Evolutionary conservation across 768 basidiomycete species (phyloP).

Genomic region (Boletus vinaceobasis): DNA sequence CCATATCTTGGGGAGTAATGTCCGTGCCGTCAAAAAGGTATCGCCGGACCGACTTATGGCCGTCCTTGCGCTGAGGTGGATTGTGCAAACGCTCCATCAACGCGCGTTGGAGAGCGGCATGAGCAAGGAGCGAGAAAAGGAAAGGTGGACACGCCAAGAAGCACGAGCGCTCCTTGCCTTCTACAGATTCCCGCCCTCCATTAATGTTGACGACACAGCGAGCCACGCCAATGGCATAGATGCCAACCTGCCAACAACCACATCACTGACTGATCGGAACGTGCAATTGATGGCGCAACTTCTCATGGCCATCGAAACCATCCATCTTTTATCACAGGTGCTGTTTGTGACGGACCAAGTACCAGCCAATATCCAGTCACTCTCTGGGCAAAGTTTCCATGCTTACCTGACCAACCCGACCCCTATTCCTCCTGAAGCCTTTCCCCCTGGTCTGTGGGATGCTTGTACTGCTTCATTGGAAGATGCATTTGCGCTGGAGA

Average conservation of each 20-base stretch:
- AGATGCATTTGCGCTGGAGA: slow-evolving; percentile 48
- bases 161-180: slow-evolving; percentile 56
- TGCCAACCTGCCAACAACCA: slow-evolving; percentile 1
- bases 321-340: slow-evolving; percentile 59
- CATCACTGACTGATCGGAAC: slow-evolving; percentile 51
- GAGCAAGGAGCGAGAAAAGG: slow-evolving; percentile 58
- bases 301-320: slow-evolving; percentile 53
- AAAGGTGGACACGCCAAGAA: slow-evolving; percentile 68
- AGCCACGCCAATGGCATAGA: slow-evolving; percentile 17
- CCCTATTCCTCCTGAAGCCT: slow-evolving; percentile 14
- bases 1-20: slow-evolving; percentile 53
- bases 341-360: slow-evolving; percentile 52
- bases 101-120: slow-evolving; percentile 48
- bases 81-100: slow-evolving; percentile 46
- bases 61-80: slow-evolving; percentile 63
- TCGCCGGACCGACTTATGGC: slow-evolving; percentile 44
- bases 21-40: slow-evolving; percentile 44
- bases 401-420: slow-evolving; percentile 38
- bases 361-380: slow-evolving; percentile 42
- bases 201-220: slow-evolving; percentile 8
- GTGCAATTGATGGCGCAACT: slow-evolving; percentile 69
- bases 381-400: slow-evolving; percentile 66
- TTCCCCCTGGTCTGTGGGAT: slow-evolving; percentile 41
- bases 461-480: slow-evolving; percentile 47
- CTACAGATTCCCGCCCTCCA: slow-evolving; percentile 29